These are phyloP conservation scores for Dipteronia sinensis DNA, from an alignment of 345 rosid species.

Conservation along the genomic window DNA sequence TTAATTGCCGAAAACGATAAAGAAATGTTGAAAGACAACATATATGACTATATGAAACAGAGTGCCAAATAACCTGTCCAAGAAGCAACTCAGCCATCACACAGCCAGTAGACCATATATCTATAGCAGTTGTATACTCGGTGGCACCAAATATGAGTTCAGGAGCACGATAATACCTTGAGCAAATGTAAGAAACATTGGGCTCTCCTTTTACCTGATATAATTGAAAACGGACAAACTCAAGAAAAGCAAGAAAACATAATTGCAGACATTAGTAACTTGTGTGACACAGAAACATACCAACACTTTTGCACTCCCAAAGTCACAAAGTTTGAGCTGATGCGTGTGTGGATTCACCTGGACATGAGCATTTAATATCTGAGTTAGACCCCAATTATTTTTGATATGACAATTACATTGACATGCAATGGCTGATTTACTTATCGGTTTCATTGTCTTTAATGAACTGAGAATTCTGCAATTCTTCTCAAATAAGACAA, in stretches of 20 bases:
- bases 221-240: conserved; percentile 24
- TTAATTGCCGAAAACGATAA: conserved; percentile 4
- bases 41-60: conserved; percentile 10
- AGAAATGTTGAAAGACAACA: conserved; percentile 2
- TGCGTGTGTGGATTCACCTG: conserved; percentile 93
- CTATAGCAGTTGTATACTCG: conserved; percentile 94
- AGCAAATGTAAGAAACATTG: conserved; percentile 92
- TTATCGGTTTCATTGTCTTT: neutral
- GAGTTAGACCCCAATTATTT: neutral
- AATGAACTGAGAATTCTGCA: neutral
- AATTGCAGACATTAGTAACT: conserved; percentile 1
- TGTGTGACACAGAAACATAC: conserved; percentile 40
- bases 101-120: conserved; percentile 97
- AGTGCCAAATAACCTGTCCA: conserved; percentile 59
- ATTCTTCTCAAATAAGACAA: neutral
- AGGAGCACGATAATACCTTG: conserved; percentile 95
- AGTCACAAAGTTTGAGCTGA: conserved; percentile 91
- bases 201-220: conserved; percentile 86
- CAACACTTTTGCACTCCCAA: conserved; percentile 95
- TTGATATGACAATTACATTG: too few species aligned
- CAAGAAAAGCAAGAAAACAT: conserved; percentile 18
- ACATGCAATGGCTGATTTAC: neutral
- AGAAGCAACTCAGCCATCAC: conserved; percentile 97
- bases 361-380: conserved; percentile 18
- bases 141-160: conserved; percentile 97